Percentiles rank a stretch among this genome's conserved stretches.
These are phyloP conservation scores for Claviceps fusiformis DNA, from an alignment of 2,329 filamentous ascomycete genomes.

Conservation along the genomic window DNA sequence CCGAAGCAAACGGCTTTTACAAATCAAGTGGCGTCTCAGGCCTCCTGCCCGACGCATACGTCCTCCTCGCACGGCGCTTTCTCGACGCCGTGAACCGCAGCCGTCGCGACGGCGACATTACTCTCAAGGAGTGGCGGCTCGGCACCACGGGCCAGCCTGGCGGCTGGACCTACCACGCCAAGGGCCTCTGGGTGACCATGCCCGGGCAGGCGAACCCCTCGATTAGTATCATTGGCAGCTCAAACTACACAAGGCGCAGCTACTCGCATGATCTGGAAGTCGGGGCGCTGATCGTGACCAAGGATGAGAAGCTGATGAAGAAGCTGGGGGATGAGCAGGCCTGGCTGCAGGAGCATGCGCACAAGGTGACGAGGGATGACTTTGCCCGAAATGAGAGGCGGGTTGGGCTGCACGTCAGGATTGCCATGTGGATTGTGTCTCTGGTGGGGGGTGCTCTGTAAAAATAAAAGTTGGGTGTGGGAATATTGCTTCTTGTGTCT, in stretches of 20 bases:
- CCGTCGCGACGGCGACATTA: conserved; percentile 42
- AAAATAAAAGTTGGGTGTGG: conserved; percentile 2
- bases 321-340: conserved; percentile 66
- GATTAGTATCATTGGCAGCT: conserved; percentile 76
- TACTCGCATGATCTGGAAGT: conserved; percentile 88
- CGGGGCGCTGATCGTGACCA: conserved; percentile 74
- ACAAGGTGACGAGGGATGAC: conserved; percentile 57
- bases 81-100: conserved; percentile 41
- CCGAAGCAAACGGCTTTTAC: conserved; percentile 92
- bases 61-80: conserved; percentile 72
- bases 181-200: conserved; percentile 82
- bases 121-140: conserved; percentile 74
- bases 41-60: conserved; percentile 84
- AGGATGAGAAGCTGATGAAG: conserved; percentile 55
- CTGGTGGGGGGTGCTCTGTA: conserved; percentile 78
- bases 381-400: conserved; percentile 69
- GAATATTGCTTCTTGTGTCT: conserved; percentile 4
- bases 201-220: conserved; percentile 52
- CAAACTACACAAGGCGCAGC: conserved; percentile 89
- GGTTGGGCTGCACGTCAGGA: conserved; percentile 69
- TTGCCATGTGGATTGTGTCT: conserved; percentile 90
- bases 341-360: conserved; percentile 66
- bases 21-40: conserved; percentile 76
- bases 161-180: conserved; percentile 97
- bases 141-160: conserved; percentile 68